Evolutionary conservation across 352 stramenopile genomes (phyloP), one percentile per base, ranked within the genome.

Genomic region (Phytophthora aleatoria): DNA sequence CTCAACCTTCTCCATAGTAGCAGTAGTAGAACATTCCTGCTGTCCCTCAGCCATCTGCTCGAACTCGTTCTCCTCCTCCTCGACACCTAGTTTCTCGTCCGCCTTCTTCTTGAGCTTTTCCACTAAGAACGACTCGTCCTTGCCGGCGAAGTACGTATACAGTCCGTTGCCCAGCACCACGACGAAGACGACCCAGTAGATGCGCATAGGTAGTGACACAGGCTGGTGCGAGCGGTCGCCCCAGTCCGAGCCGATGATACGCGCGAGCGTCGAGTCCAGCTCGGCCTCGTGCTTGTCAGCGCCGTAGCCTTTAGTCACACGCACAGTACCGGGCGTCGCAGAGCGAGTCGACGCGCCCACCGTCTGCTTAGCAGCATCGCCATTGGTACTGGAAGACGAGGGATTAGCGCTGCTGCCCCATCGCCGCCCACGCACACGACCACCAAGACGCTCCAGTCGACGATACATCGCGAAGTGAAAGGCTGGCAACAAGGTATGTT

Each of bases 181-280:
- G 4, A 30, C 65, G 52, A 92, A 92, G 44, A 90, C 24, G 38
- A 84, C 27, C 83, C 83, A 92, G 59, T 92, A 92, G 15, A 92
- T 47, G 27, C 83, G 84, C 83, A 92, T 92, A 43, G 79, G 67
- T 31, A 86, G 48, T 41, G 83, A 86, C 50, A 92, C 74, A 24
- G 67, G 67, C 71, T 92, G 83, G 30, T 77, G 74, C 39, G 81
- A 81, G 16, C 83, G 83, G 53, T 92, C 83, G 39, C 75, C 83
- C 83, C 83, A 92, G 62, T 92, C 83, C 6, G 83, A 92, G 44
- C 83, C 83, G 27, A 92, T 84, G 64, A 92, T 74, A 36, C 83
- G 81, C 55, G 79, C 79, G 12, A 88, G 64, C 4, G 79, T 83
- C 60, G 79, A 85, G 57, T 88, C 79, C 54, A 85, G 45, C 44